Evolutionary conservation across 805 yeast species (phyloP).

Genomic region (Suhomyces vadensis): DNA sequence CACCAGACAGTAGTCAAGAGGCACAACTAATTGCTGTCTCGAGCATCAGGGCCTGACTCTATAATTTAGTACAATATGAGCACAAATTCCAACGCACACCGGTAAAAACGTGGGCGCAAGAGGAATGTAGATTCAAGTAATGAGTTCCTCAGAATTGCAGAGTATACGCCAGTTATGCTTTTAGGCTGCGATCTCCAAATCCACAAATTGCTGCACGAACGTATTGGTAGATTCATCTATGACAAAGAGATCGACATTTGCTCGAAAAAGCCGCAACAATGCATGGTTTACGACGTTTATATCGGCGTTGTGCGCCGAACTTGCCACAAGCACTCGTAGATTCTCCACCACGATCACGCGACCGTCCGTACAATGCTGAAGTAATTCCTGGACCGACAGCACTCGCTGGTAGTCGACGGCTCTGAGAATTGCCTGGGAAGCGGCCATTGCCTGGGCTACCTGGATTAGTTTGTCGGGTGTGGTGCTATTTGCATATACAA

Average conservation of each 20-base stretch:
- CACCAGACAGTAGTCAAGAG: too few relatives aligned
- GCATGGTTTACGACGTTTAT: constrained; percentile 11
- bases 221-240: constrained; percentile 8
- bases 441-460: background rate
- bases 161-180: too few relatives aligned
- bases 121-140: too few relatives aligned
- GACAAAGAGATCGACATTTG: constrained; percentile 4
- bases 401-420: constrained; percentile 13
- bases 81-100: too few relatives aligned
- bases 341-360: constrained; percentile 11
- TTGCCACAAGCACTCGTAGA: constrained; percentile 8
- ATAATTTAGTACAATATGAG: too few relatives aligned
- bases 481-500: constrained; percentile 10
- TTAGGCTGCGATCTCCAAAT: background rate
- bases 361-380: background rate
- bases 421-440: constrained; percentile 6
- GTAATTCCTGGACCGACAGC: constrained; percentile 1
- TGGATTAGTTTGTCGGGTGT: constrained; percentile 12
- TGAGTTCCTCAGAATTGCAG: too few relatives aligned
- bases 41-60: too few relatives aligned
- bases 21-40: too few relatives aligned
- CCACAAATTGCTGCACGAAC: constrained; percentile 8
- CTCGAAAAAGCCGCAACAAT: constrained; percentile 8
- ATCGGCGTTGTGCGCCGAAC: constrained; percentile 3
- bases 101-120: too few relatives aligned